Evolutionary conservation across 73 alveolate genomes (phyloP).

Genomic region (Tetrahymena malaccensis): DNA sequence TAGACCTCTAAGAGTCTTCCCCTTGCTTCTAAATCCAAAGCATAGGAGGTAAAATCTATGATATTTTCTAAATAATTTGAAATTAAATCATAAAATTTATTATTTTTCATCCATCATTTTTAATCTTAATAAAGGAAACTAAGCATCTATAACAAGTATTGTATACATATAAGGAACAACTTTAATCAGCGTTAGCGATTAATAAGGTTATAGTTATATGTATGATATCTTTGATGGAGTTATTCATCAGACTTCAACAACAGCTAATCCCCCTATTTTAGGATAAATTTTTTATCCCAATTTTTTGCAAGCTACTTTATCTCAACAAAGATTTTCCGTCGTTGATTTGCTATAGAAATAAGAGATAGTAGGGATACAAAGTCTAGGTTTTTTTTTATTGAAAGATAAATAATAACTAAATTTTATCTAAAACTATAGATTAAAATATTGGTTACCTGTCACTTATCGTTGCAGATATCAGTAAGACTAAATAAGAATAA

Average conservation of each 20-base stretch:
- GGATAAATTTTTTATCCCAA: background rate
- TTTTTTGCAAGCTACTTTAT: background rate
- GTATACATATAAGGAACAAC: background rate
- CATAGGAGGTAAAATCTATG: background rate
- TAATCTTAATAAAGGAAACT: background rate
- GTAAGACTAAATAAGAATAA: background rate
- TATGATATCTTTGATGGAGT: background rate
- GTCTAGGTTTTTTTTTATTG: background rate
- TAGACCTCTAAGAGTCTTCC: background rate
- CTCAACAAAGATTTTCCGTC: background rate
- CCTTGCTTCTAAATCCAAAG: background rate
- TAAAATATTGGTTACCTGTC: background rate
- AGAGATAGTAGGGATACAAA: background rate
- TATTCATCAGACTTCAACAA: background rate
- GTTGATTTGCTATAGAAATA: background rate
- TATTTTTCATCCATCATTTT: background rate
- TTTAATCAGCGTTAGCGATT: background rate
- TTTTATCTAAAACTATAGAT: background rate
- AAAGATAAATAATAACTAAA: background rate
- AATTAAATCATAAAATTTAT: background rate
- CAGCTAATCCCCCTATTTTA: background rate
- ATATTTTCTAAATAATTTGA: background rate
- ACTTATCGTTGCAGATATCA: background rate
- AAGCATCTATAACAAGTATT: background rate
- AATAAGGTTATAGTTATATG: background rate